Evolutionary conservation across 140 eudicot species (phyloP), one percentile per base, ranked within the genome.

Genomic region (Erigeron philadelphicus): DNA sequence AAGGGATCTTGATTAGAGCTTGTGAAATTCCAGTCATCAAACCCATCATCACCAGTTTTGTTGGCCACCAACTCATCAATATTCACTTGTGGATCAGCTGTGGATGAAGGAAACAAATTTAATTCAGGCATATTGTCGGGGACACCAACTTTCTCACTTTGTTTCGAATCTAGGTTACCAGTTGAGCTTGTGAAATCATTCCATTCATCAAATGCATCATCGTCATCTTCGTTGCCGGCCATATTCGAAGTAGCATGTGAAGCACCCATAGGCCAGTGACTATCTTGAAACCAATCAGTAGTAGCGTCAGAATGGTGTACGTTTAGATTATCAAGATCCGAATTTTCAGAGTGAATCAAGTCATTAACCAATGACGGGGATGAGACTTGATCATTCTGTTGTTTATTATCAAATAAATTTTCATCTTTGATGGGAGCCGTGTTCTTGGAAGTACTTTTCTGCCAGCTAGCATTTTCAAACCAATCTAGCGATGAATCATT

Each of bases 161-260:
- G 60, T 67, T 64, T 65, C 81, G 75, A 64, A 69, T 65, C 82
- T 47, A 50, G 66, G 60, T 44, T 78, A 49, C 43, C 69, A 53
- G 78, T 74, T 46, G 85, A 82, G 81, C 84, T 78, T 65, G 93
- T 72, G 65, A 83, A 86, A 52, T 81, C 88, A 73, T 77, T 64
- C 88, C 88, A 83, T 2, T 61, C 83, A 77, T 75, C 88, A 74
- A 80, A 73, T 25, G 61, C 72, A 12, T 80, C 88, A 76, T 80
- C 82, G 15, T 70, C 70, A 31, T 64, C 76, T 23, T 82, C 67
- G 38, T n/a, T 75, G 57, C 17, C 73, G 53, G 17, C 50, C 53
- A 18, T 11, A 68, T 62, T 65, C 12, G 75, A 58, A 4, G 61
- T 60, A n/a, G 68, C 60, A 47, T 38, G 43, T 25, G 75, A 68